Conservation (phyloP, 306 rosid species). For the Cucumis sativus region DNA sequence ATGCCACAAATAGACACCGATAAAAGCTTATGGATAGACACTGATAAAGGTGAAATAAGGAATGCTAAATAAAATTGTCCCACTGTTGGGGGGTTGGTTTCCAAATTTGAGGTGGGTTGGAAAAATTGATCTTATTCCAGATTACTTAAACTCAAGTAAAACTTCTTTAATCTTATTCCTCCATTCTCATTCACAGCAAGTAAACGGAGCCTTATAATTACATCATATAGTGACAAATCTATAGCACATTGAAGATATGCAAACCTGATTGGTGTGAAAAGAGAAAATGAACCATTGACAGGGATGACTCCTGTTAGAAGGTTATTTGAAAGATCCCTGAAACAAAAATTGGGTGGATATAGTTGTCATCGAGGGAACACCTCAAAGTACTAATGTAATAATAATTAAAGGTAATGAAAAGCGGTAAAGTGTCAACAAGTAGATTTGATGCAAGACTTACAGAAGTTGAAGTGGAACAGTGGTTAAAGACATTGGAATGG, state of each 20-base stretch:
- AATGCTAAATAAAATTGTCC: too few relatives aligned
- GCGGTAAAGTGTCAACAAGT: background rate
- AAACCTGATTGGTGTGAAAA: slow-evolving; percentile 88
- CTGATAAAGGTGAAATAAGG: background rate
- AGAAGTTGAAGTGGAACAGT: slow-evolving; percentile 64
- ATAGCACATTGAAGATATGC: background rate
- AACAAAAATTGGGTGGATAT: background rate
- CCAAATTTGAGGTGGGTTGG: background rate
- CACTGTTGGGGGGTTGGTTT: background rate
- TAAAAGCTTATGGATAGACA: too few relatives aligned
- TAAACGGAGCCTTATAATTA: background rate
- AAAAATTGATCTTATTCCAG: background rate
- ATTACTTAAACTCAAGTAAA: background rate
- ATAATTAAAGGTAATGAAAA: background rate
- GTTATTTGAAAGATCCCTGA: slow-evolving; percentile 85
- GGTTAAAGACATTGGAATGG: slow-evolving; percentile 49
- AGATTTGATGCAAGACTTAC: slow-evolving; percentile 40
- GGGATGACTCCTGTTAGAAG: slow-evolving; percentile 41
- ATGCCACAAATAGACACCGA: too few relatives aligned
- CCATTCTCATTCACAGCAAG: background rate
- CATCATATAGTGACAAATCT: background rate
- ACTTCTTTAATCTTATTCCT: background rate
- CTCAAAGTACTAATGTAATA: background rate
- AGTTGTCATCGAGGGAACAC: background rate
- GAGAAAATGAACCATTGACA: slow-evolving; percentile 61